Evolutionary conservation across 257 asterid genomes (phyloP).

Genomic region (Craterostigma plantagineum): DNA sequence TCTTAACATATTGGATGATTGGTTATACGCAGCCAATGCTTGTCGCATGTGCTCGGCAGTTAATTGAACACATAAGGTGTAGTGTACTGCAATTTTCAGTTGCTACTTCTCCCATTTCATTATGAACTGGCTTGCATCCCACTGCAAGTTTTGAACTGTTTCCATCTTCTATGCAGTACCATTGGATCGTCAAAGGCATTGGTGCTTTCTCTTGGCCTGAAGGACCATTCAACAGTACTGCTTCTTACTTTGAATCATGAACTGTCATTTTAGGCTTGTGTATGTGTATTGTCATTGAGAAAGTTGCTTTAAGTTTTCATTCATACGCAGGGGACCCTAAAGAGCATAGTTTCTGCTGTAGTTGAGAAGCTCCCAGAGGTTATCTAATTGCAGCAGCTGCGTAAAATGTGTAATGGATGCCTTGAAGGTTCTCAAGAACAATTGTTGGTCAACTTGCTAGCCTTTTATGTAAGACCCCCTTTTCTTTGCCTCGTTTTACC

Average conservation of each 20-base stretch:
- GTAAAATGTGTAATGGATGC: too few relatives aligned
- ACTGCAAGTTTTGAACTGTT: neutral
- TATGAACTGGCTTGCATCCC: constrained; percentile 2
- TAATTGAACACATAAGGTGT: constrained; percentile 79
- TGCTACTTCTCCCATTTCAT: neutral
- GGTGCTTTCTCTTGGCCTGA: constrained; percentile 76
- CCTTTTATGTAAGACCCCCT: too few relatives aligned
- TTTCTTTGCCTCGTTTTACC: too few relatives aligned
- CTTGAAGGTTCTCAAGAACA: too few relatives aligned
- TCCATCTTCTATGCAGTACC: constrained; percentile 25
- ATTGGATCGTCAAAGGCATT: constrained; percentile 56
- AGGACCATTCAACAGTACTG: constrained; percentile 64
- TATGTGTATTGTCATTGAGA: neutral
- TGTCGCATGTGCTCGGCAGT: constrained; percentile 68
- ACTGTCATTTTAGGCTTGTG: neutral
- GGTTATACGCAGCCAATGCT: constrained; percentile 75
- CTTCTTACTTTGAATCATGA: neutral
- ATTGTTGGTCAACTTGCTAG: too few relatives aligned
- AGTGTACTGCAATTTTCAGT: constrained; percentile 2
- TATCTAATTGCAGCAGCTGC: neutral
- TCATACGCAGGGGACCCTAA: constrained; percentile 34
- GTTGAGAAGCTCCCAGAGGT: constrained; percentile 28
- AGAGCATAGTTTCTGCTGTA: constrained; percentile 48
- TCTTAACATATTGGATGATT: constrained; percentile 6
- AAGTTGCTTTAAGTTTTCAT: neutral